Base-by-base conservation (phyloP, 2,329 filamentous ascomycete genomes). In the Zasmidium angulare region DNA sequence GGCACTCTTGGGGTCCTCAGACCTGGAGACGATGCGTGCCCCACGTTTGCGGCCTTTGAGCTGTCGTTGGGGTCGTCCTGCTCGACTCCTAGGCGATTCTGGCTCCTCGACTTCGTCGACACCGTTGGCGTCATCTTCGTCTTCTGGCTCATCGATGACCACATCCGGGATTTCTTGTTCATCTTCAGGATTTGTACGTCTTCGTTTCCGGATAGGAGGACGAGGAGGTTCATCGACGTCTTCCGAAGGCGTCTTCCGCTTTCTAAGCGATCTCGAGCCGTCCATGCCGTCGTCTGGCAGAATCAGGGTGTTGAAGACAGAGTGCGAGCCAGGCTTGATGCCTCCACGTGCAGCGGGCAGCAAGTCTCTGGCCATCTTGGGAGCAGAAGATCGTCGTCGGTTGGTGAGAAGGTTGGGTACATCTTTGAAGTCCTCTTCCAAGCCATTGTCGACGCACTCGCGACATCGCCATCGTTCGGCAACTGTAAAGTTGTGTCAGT, bases 231-330 rank as follows among this genome's bases (percentile, higher is more conserved):
- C 69, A 14, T 74, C 75, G 17, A 79, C 78, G 65, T 89, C 82
- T 63, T 90, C 80, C 58, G 86, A 84, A 2, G 89, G 89, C 1
- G 90, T 91, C 19, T 90, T 88, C 74, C 93, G 96, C 55, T 93
- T 86, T 61, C 93, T 84, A 60, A 96, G 78, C 29, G 89, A 84
- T 55, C 91, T 87, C 9, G 90, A 87, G 49, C 88, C 89, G 74
- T 93, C 89, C 78, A 89, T 81, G 7, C 88, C 82, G 68, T 91
- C 89, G 62, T 89, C 88, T 55, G 89, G 85, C 55, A 89, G 80
- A 40, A 89, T 86, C 11, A 89, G 78, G 57, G 87, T 86, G 65
- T 89, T 89, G 74, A 92, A 92, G 24, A 91, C 85, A 0, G 90
- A 92, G 74, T 91, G 89, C 17, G 89, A 90, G 61, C 87, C 86